phyloP scores from a whole-genome alignment of 345 rosid genomes.

The Sisymbrium altissimum region DNA sequence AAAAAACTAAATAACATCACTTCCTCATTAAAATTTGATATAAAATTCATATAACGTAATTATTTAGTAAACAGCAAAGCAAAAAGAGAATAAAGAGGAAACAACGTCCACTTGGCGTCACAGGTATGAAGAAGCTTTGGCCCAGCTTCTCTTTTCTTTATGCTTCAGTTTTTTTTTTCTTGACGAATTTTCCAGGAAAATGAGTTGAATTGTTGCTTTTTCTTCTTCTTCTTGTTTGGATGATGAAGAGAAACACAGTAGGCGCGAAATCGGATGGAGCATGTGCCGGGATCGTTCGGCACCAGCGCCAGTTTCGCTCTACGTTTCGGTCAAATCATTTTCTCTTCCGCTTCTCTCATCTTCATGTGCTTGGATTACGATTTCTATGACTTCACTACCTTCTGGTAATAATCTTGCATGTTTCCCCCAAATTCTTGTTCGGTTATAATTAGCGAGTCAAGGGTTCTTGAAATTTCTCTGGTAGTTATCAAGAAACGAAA shows the following conservation, averaged over 20 bases:
- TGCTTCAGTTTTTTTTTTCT: not conserved
- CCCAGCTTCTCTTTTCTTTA: not conserved
- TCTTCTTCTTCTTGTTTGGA: not conserved
- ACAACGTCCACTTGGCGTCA: constrained; percentile 27
- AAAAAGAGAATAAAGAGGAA: constrained; percentile 14
- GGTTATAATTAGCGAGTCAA: not conserved
- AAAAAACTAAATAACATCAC: not conserved
- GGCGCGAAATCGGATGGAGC: constrained; percentile 24
- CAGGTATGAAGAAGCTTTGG: constrained; percentile 17
- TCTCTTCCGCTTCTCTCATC: constrained; percentile 52
- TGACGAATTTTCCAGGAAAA: not conserved
- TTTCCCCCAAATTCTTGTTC: not conserved
- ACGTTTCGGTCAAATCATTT: constrained; percentile 56
- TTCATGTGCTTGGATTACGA: constrained; percentile 53
- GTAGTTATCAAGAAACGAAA: not conserved
- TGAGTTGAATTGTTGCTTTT: constrained; percentile 15
- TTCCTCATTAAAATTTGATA: not conserved
- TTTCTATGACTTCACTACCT: constrained; percentile 52
- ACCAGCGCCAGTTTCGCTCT: constrained; percentile 70
- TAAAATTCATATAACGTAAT: not conserved
- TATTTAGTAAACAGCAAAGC: not conserved
- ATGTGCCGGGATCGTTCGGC: constrained; percentile 44
- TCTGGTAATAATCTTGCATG: constrained; percentile 40
- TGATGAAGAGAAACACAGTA: constrained; percentile 3
- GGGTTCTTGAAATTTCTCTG: not conserved